Evolutionary conservation across 2,329 filamentous ascomycete genomes (phyloP).

Genomic region (Trichophyton schoenleinii): DNA sequence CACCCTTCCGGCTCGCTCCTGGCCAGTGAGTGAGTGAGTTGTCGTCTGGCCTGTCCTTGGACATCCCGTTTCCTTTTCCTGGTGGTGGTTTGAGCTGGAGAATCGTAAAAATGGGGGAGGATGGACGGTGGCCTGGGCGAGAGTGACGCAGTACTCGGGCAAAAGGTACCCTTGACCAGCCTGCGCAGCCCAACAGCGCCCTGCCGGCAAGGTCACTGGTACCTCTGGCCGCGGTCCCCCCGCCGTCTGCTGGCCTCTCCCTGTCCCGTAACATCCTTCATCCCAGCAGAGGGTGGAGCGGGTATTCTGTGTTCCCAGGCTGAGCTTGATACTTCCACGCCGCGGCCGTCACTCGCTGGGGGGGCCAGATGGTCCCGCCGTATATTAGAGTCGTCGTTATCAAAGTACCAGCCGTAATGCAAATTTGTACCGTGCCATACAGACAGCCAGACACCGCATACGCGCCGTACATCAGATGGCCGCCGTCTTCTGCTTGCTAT

Average conservation of each 20-base stretch:
- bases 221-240: not conserved
- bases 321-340: not conserved
- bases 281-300: not conserved
- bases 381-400: not conserved
- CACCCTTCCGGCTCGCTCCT: not conserved
- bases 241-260: not conserved
- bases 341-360: not conserved
- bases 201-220: not conserved
- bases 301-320: constrained; percentile 1
- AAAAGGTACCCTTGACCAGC: constrained; percentile 1
- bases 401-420: not conserved
- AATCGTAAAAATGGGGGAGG: too few species aligned
- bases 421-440: not conserved
- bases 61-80: too few species aligned
- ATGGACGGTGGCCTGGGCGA: too few species aligned
- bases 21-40: not conserved
- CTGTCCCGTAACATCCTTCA: not conserved
- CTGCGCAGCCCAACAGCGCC: not conserved
- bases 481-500: not conserved
- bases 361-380: not conserved
- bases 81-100: too few species aligned
- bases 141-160: not conserved
- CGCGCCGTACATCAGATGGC: not conserved
- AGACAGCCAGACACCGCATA: not conserved
- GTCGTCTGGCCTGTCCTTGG: not conserved